Conservation (phyloP, 148 eudicot genomes). For the Vaccinium vitisidaea region DNA sequence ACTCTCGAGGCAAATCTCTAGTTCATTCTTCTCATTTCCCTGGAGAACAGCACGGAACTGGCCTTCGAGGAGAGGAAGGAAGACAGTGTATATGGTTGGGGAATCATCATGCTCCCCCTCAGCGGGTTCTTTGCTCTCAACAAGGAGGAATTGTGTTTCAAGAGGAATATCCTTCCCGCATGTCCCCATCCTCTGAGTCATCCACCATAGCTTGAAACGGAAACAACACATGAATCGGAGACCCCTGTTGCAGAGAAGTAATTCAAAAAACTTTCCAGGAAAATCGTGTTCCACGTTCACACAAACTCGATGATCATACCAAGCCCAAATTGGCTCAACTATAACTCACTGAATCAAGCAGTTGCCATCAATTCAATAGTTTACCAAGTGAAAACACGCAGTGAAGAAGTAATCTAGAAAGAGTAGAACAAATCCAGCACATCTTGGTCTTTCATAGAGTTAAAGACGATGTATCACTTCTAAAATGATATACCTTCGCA, state of each 20-base stretch:
- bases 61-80: constrained; percentile 90
- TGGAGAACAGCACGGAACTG: constrained; percentile 94
- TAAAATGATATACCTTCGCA: neutral
- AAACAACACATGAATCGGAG: constrained; percentile 84
- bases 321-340: neutral
- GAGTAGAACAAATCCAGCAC: neutral
- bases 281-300: neutral
- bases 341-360: neutral
- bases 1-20: constrained; percentile 96
- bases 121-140: constrained; percentile 65
- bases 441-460: neutral
- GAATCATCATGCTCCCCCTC: constrained; percentile 52
- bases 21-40: constrained; percentile 76
- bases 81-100: constrained; percentile 72
- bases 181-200: constrained; percentile 95
- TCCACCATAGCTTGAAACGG: constrained; percentile 99
- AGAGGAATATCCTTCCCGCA: constrained; percentile 83
- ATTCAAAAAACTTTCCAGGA: neutral
- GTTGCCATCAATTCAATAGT: neutral
- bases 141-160: constrained; percentile 89
- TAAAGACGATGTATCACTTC: neutral
- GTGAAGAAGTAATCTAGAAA: neutral
- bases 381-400: neutral
- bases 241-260: constrained; percentile 44
- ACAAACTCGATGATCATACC: neutral